Percentiles rank a stretch among this genome's conserved stretches.
phyloP scores from a whole-genome alignment of 495 filamentous ascomycete genomes.

The Podospora comata region DNA sequence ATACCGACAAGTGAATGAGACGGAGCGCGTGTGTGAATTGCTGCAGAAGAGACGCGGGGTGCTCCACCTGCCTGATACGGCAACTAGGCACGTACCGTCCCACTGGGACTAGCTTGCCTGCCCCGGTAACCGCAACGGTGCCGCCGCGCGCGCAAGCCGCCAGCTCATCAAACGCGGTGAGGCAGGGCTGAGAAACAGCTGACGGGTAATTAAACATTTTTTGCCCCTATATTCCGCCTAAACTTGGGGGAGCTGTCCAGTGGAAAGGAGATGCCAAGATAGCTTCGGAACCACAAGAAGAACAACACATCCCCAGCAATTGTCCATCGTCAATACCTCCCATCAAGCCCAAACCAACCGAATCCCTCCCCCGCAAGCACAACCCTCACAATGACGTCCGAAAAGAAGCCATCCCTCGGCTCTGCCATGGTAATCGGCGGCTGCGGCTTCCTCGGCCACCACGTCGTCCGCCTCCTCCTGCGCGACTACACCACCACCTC shows the following conservation, averaged over 20 bases:
- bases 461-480: conserved; percentile 61
- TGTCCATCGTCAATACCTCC: not conserved
- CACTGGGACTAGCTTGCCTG: not conserved
- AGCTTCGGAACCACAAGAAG: not conserved
- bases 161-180: not conserved
- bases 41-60: not conserved
- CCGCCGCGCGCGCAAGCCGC: not conserved
- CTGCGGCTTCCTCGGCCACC: conserved; percentile 68
- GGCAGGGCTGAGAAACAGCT: conserved; percentile 1
- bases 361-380: not conserved
- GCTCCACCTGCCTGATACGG: not conserved
- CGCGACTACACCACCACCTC: conserved; percentile 52
- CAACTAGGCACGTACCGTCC: not conserved
- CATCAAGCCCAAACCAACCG: not conserved
- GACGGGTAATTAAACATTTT: conserved; percentile 11
- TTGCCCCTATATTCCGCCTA: conserved; percentile 21
- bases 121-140: not conserved
- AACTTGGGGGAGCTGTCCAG: conserved; percentile 5
- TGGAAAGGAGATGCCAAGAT: conserved; percentile 20
- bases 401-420: conserved; percentile 47
- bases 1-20: not conserved
- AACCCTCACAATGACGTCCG: conserved; percentile 32
- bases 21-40: not conserved
- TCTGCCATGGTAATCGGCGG: conserved; percentile 65
- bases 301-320: conserved; percentile 1